phyloP scores from a whole-genome alignment of 805 yeast genomes.

The Clavispora asparagi region DNA sequence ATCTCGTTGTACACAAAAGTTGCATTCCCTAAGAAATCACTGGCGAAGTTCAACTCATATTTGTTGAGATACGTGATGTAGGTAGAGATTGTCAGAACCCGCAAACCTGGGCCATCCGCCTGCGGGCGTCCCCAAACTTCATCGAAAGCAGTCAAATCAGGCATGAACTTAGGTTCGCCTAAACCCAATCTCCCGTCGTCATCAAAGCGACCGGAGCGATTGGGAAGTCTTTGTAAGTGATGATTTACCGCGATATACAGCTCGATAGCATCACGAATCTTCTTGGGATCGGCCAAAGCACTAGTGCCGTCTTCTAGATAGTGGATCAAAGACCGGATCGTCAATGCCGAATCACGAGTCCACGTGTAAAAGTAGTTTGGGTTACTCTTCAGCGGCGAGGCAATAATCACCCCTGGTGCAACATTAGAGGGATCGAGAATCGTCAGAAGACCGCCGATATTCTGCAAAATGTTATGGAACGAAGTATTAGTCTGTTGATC shows the following conservation, averaged over 20 bases:
- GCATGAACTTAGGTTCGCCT: constrained; percentile 87
- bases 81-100: constrained; percentile 59
- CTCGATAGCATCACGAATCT: constrained; percentile 34
- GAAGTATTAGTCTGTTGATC: constrained; percentile 35
- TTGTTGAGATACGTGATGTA: constrained; percentile 44
- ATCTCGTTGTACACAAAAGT: constrained; percentile 46
- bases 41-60: constrained; percentile 15
- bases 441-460: constrained; percentile 50
- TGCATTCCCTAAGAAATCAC: constrained; percentile 22
- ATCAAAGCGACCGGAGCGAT: constrained; percentile 61
- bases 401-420: constrained; percentile 69
- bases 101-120: constrained; percentile 87
- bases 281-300: not conserved
- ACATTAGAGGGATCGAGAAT: constrained; percentile 28
- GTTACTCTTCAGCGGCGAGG: constrained; percentile 64
- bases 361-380: constrained; percentile 91
- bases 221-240: constrained; percentile 58
- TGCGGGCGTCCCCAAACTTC: constrained; percentile 93
- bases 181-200: constrained; percentile 45
- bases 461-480: constrained; percentile 43
- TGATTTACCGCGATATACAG: constrained; percentile 58
- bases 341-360: constrained; percentile 86
- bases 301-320: constrained; percentile 40
- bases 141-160: constrained; percentile 57
- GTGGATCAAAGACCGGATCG: constrained; percentile 60